Conservation (phyloP, 805 yeast genomes). For the Kuraishia capsulata region DNA sequence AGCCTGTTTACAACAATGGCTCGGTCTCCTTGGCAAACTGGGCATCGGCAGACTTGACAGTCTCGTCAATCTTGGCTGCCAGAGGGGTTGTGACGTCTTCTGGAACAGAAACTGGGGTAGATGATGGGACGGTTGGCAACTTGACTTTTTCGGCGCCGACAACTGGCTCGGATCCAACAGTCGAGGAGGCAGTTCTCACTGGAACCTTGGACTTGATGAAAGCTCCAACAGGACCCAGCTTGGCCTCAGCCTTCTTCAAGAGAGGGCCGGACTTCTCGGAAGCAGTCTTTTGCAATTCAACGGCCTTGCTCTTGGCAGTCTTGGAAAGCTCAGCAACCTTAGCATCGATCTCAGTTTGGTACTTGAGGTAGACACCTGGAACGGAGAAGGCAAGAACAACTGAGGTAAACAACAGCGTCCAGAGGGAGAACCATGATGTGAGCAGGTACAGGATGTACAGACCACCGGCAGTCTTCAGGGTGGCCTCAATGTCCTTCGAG, state of each 20-base stretch:
- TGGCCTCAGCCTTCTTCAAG: constrained; percentile 44
- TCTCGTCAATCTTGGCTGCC: too few relatives aligned
- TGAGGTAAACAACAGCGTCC: constrained; percentile 49
- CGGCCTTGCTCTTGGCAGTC: constrained; percentile 41
- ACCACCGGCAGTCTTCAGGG: constrained; percentile 63
- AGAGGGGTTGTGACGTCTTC: too few relatives aligned
- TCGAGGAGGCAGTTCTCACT: constrained; percentile 62
- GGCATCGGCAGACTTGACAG: too few relatives aligned
- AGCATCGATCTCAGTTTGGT: constrained; percentile 72
- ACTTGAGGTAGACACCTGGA: constrained; percentile 65
- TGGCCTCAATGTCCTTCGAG: constrained; percentile 62
- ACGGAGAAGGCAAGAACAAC: constrained; percentile 60
- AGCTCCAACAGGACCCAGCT: constrained; percentile 58
- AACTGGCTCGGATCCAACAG: too few relatives aligned
- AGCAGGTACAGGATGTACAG: constrained; percentile 61
- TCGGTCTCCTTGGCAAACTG: too few relatives aligned
- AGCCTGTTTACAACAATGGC: constrained; percentile 1
- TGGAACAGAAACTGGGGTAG: too few relatives aligned
- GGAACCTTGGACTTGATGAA: constrained; percentile 51
- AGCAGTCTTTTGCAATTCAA: constrained; percentile 28
- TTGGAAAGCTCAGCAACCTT: constrained; percentile 37
- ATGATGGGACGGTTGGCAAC: neutral
- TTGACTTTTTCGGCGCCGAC: constrained; percentile 7
- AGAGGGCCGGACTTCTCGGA: constrained; percentile 45
- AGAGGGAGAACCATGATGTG: constrained; percentile 68